Conservation (phyloP, 2,329 filamentous ascomycete species). For the Pseudogymnoascus verrucosus region DNA sequence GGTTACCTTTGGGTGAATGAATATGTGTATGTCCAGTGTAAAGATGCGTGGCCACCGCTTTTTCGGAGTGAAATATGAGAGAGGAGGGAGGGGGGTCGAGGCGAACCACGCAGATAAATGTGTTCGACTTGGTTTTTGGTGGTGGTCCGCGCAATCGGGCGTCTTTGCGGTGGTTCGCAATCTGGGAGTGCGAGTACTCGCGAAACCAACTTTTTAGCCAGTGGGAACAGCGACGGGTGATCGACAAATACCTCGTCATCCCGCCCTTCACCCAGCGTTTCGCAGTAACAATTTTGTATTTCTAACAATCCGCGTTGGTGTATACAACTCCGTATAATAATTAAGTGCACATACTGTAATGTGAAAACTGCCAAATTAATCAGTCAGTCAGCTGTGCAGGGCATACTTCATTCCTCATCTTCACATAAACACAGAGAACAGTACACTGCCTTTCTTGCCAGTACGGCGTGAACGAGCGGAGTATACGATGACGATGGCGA, state of each 20-base stretch:
- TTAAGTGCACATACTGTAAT: not conserved
- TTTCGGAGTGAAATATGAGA: not conserved
- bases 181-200: not conserved
- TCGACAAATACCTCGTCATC: slow-evolving; percentile 1
- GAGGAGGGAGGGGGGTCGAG: not conserved
- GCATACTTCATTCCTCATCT: not conserved
- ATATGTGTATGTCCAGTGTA: not conserved
- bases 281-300: not conserved
- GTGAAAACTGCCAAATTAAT: not conserved
- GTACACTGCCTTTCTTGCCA: not conserved
- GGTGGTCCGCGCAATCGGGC: not conserved
- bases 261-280: not conserved
- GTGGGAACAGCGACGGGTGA: not conserved
- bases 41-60: not conserved
- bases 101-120: slow-evolving; percentile 2
- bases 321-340: not conserved
- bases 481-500: not conserved
- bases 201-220: not conserved
- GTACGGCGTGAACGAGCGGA: not conserved
- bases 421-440: not conserved
- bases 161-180: not conserved
- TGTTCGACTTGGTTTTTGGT: not conserved
- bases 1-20: not conserved
- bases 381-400: not conserved
- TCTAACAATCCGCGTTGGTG: not conserved